These are phyloP conservation scores for Shiraia sp. DNA, from an alignment of 2,329 filamentous ascomycete species.

Conservation along the genomic window DNA sequence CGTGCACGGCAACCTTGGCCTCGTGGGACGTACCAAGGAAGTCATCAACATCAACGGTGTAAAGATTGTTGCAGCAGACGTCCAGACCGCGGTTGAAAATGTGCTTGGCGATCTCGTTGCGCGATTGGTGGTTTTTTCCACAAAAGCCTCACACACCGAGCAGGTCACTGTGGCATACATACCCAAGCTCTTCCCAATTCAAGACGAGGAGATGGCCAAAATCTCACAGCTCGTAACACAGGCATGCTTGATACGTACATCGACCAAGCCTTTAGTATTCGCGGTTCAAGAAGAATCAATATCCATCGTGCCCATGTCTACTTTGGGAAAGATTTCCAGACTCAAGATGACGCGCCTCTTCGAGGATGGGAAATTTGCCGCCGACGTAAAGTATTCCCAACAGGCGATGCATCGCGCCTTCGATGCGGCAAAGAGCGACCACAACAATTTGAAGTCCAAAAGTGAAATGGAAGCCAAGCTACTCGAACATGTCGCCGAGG, in stretches of 20 bases:
- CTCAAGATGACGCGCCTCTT: slow-evolving; percentile 39
- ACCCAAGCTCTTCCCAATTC: no score
- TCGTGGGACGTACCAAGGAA: slow-evolving; percentile 30
- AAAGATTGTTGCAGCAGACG: slow-evolving; percentile 24
- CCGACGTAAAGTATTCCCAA: no score
- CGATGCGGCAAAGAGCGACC: no score
- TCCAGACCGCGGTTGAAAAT: slow-evolving; percentile 24
- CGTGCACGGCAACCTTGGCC: slow-evolving; percentile 17
- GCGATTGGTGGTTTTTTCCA: background rate
- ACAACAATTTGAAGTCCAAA: no score
- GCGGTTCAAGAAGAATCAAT: slow-evolving; percentile 20
- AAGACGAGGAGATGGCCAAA: no score
- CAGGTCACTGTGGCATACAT: no score
- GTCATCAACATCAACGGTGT: slow-evolving; percentile 33
- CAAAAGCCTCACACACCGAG: slow-evolving; percentile 2
- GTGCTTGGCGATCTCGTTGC: slow-evolving; percentile 4
- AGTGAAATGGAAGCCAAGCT: no score
- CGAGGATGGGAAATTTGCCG: slow-evolving; percentile 13
- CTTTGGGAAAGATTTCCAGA: slow-evolving; percentile 50
- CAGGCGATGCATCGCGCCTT: no score
- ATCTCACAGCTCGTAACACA: background rate
- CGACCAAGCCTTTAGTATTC: slow-evolving; percentile 29
- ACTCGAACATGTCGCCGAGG: no score
- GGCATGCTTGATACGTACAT: background rate
- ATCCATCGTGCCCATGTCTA: slow-evolving; percentile 37